Evolutionary conservation across 371 early-diverging fungal species (phyloP).

Genomic region (Phascolomyces articulosus): DNA sequence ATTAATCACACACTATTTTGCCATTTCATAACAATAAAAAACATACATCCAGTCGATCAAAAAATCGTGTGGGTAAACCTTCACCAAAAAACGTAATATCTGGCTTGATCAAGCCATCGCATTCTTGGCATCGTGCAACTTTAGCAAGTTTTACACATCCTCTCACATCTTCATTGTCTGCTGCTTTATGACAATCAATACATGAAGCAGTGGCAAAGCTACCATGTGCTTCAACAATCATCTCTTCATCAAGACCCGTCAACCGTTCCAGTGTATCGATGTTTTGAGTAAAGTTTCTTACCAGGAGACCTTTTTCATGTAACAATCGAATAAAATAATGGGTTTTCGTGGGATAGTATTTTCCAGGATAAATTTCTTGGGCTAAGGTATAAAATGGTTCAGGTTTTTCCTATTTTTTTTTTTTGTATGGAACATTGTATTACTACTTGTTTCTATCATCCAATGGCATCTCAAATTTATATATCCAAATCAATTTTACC

Average conservation of each 20-base stretch:
- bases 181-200: conserved; percentile 50
- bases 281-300: conserved; percentile 93
- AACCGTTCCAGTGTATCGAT: conserved; percentile 94
- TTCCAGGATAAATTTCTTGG: conserved; percentile 90
- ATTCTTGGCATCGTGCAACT: conserved; percentile 72
- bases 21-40: neutral
- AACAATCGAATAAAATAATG: conserved; percentile 88
- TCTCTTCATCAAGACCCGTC: conserved; percentile 74
- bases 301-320: conserved; percentile 70
- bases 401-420: conserved; percentile 5
- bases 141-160: conserved; percentile 51
- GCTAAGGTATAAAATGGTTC: conserved; percentile 88
- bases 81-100: conserved; percentile 97
- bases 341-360: conserved; percentile 79
- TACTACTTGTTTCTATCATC: no score
- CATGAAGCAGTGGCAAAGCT: conserved; percentile 88
- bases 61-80: conserved; percentile 79
- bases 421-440: neutral
- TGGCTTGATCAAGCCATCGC: conserved; percentile 84
- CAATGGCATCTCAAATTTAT: neutral
- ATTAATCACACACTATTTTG: neutral
- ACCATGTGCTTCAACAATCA: conserved; percentile 94
- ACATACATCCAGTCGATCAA: conserved; percentile 51
- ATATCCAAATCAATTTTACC: conserved; percentile 27
- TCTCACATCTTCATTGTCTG: conserved; percentile 42